Base-by-base conservation (phyloP, 805 yeast genomes). In the Soucietia sequanensis region DNA sequence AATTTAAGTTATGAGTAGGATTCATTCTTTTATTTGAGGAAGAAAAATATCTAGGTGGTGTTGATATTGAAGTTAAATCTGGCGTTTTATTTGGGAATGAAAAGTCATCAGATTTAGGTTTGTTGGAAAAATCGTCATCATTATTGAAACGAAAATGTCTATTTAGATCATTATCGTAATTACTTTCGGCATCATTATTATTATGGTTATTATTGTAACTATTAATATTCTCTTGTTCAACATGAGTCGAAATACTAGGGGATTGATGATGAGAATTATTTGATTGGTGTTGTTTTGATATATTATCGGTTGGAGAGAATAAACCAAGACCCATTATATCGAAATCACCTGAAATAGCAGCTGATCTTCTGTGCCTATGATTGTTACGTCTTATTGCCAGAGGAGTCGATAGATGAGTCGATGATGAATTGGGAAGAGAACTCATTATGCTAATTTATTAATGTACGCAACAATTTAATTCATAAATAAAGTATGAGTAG, bases 321-420 rank as follows among this genome's bases (percentile, higher is more conserved):
- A 65, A 42, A 2, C 70, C 70, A 23, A 63, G 43, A 5, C 70
- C 72, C 32, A 54, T 47, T 6, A 54, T 52, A 47, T 84, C 93
- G 53, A 86, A 84, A 54, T 88, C 95, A 4, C 93, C 93, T 6
- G 93, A 84, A 5, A 88, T 81, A 0, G 95, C 95, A 15, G 91
- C 89, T 0, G 95, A 87, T 34, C 96, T 66, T 50, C 86, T 76
- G 51, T 88, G 96, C 29, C 85, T 76, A 60, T 88, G 96, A 2
- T 80, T 77, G 43, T 76, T 65, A 49, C 64, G 65, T 29, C 31
- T 42, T 8, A 35, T 35, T 10, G 26, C 27, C 19, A 28, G 10
- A 2, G 46, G 45, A 1, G 51, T 43, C 4, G 48, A 20, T 13
- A 30, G 17, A 8, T 23, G 22, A 12, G 41, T 13, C 11, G 28